Conservation (phyloP, 345 rosid genomes). For the Heritiera littoralis region DNA sequence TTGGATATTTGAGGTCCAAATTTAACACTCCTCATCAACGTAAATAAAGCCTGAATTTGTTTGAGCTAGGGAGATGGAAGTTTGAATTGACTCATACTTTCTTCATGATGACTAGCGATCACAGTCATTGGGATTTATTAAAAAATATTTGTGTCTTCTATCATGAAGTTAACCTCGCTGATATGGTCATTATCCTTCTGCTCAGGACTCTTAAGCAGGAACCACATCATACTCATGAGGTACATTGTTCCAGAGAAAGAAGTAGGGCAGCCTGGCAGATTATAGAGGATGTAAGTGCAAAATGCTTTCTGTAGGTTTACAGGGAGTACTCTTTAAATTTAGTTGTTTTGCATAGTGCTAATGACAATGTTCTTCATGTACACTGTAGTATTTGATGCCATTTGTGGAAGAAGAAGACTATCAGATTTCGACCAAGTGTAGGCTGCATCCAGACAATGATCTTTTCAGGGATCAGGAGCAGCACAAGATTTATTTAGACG, state of each 20-base stretch:
- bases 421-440: conserved; percentile 58
- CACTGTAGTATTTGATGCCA: conserved; percentile 75
- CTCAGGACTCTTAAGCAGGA: conserved; percentile 44
- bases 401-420: conserved; percentile 72
- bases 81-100: background rate
- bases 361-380: conserved; percentile 11
- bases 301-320: background rate
- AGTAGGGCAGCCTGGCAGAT: conserved; percentile 83
- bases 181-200: conserved; percentile 16
- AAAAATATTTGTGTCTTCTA: background rate
- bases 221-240: conserved; percentile 39
- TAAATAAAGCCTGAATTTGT: conserved; percentile 1
- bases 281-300: conserved; percentile 65
- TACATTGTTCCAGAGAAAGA: conserved; percentile 95
- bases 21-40: background rate
- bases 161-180: background rate
- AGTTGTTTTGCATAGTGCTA: background rate
- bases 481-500: conserved; percentile 74
- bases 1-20: no score
- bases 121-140: background rate
- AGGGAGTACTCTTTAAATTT: background rate
- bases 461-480: conserved; percentile 87
- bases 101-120: background rate
- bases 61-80: background rate
- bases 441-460: conserved; percentile 83